Evolutionary conservation across 345 rosid species (phyloP).

Genomic region (Cardiospermum halicacabum): DNA sequence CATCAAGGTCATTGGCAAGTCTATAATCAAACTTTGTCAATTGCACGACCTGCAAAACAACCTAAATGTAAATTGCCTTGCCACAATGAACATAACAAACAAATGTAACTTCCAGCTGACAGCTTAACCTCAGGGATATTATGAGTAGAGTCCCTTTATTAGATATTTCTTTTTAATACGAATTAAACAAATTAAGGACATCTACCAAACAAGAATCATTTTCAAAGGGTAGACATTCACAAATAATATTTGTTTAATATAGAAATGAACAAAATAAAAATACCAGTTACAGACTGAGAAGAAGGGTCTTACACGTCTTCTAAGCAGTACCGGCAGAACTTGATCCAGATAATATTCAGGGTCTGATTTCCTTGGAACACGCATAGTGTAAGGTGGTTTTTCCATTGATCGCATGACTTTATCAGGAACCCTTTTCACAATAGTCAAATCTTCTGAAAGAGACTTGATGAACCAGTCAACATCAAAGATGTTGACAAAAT

Average conservation of each 20-base stretch:
- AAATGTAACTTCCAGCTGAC: neutral
- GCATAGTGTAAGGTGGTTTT: conserved; percentile 94
- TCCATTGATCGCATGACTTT: conserved; percentile 91
- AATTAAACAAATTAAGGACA: neutral
- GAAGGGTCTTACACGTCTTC: conserved; percentile 62
- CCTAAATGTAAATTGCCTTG: conserved; percentile 11
- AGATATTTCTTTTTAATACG: neutral
- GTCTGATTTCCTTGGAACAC: conserved; percentile 93
- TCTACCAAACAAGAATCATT: neutral
- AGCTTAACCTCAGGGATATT: neutral
- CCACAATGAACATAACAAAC: neutral
- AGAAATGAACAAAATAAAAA: neutral
- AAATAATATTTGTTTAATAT: neutral
- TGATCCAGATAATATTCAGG: conserved; percentile 95
- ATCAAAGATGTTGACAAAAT: conserved; percentile 83
- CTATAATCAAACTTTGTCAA: conserved; percentile 97
- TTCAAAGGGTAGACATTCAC: neutral
- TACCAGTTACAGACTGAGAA: conserved; percentile 8
- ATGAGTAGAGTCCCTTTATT: neutral
- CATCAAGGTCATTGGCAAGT: conserved; percentile 84
- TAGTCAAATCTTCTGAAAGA: conserved; percentile 85
- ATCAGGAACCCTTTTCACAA: conserved; percentile 93
- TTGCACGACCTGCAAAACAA: conserved; percentile 78
- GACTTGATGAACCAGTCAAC: conserved; percentile 86
- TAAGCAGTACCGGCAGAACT: conserved; percentile 78